Conservation (phyloP, 371 early-diverging fungal species). For the Chytridium lagenaria region DNA sequence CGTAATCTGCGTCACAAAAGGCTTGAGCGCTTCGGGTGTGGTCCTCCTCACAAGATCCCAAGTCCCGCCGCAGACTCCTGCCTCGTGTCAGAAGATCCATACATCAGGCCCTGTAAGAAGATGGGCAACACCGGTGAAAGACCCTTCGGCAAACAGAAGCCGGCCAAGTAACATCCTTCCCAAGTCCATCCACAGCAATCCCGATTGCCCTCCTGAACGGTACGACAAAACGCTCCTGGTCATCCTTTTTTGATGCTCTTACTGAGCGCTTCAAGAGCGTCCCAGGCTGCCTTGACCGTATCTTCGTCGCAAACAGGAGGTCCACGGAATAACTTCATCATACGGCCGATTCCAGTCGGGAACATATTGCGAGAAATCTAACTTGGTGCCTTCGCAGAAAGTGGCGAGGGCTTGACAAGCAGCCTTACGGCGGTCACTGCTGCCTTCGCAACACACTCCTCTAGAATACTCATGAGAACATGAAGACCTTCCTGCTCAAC, state of each 20-base stretch:
- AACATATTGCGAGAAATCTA: conserved; percentile 65
- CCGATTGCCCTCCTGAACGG: conserved; percentile 74
- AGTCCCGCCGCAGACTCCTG: conserved; percentile 87
- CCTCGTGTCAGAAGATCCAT: conserved; percentile 83
- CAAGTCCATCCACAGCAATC: conserved; percentile 62
- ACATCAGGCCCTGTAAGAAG: conserved; percentile 92
- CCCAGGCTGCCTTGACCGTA: conserved; percentile 76
- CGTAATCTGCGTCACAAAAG: conserved; percentile 93
- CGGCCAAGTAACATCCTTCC: conserved; percentile 63
- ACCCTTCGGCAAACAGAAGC: conserved; percentile 92
- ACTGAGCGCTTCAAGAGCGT: conserved; percentile 78
- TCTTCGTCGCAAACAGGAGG: conserved; percentile 40
- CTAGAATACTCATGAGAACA: conserved; percentile 70
- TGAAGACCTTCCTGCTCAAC: conserved; percentile 82
- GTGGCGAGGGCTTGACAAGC: conserved; percentile 52
- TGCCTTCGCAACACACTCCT: conserved; percentile 66
- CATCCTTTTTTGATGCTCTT: conserved; percentile 85
- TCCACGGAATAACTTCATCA: conserved; percentile 72
- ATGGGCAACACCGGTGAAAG: conserved; percentile 88
- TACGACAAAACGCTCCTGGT: conserved; percentile 79
- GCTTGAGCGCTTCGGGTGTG: conserved; percentile 76
- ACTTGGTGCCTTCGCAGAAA: conserved; percentile 70
- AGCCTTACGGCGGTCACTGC: conserved; percentile 11
- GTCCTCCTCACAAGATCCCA: conserved; percentile 82
- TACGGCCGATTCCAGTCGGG: conserved; percentile 82